These are phyloP conservation scores for Sugiyamaella japonica DNA, from an alignment of 1,139 yeast genomes.

Conservation along the genomic window DNA sequence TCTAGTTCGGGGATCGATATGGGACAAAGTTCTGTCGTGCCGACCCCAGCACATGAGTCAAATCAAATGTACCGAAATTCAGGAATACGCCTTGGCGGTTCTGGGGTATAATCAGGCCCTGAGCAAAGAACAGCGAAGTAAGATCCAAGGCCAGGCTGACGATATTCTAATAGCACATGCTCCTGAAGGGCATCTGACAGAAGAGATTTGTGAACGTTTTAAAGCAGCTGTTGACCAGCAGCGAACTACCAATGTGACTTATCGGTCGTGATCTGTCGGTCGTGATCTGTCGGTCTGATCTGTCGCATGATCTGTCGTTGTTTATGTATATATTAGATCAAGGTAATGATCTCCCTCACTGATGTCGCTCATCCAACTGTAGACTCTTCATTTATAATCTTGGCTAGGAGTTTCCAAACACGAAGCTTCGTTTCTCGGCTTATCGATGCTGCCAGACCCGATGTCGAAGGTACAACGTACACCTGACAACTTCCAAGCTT, in stretches of 20 bases:
- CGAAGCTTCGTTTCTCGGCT: conserved; percentile 48
- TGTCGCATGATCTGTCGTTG: neutral
- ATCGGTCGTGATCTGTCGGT: conserved; percentile 8
- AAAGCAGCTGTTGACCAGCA: conserved; percentile 26
- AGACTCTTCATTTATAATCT: neutral
- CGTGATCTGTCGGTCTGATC: conserved; percentile 5
- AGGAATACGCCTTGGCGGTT: conserved; percentile 38
- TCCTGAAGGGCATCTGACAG: conserved; percentile 35
- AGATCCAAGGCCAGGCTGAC: conserved; percentile 40
- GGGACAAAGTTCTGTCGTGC: conserved; percentile 32
- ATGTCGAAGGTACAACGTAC: conserved; percentile 71
- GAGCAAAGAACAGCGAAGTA: conserved; percentile 30
- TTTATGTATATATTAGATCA: no score
- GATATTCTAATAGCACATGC: conserved; percentile 38
- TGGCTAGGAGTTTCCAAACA: conserved; percentile 50
- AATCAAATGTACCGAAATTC: conserved; percentile 40
- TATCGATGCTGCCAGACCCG: conserved; percentile 68
- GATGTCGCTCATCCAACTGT: no score
- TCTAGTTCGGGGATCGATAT: conserved; percentile 31
- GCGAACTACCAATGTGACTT: conserved; percentile 16
- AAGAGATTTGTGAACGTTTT: conserved; percentile 26
- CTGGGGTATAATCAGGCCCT: conserved; percentile 38
- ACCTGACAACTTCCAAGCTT: conserved; percentile 36
- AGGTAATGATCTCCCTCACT: no score
- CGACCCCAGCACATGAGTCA: conserved; percentile 24